Base-by-base conservation (phyloP, 2,329 filamentous ascomycete species). In the Botrytis deweyae region DNA sequence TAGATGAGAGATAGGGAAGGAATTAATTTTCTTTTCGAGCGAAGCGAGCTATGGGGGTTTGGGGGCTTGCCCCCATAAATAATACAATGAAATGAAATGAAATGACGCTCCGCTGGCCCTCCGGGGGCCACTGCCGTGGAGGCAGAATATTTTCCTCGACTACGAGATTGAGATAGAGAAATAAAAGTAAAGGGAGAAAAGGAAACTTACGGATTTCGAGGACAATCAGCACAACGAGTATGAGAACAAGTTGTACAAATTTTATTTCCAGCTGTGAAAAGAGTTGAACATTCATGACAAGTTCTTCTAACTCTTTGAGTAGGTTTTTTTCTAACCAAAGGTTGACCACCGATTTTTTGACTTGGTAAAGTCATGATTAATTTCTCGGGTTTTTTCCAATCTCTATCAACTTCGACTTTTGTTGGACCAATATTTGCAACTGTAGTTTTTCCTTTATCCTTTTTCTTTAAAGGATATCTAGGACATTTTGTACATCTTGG, bases 401-500 rank as follows among this genome's bases (percentile, higher is more conserved):
- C 77, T 4, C 72, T 73, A 62, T 79, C 79, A 1, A 76, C 61
- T 61, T 79, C 79, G 20, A 80, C 76, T 20, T 42, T 29, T 38
- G n/a, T 33, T 3, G 40, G 44, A 10, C 59, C 87, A 78, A 87
- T 87, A 59, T 85, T 83, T 49, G 87, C 81, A 69, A 88, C 87
- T 72, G 85, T 85, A 18, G 85, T 84, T 78, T 89, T 83, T 42
- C 77, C 80, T 75, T 83, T 88, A 75, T 89, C 88, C 76, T 88
- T 86, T 76, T 86, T 85, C 78, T 79, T 79, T 16, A 72, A 40
- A 46, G 94, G 94, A 79, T 92, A 89, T 72, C 93, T 90, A 42
- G 90, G 88, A 82, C 95, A 98, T 80, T 92, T 90, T 80, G 89
- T 92, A 88, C 95, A 98, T 77, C 93, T 89, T 65, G 86, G 85